Evolutionary conservation across 306 rosid species (phyloP).

Genomic region (Rubus parviflorus): DNA sequence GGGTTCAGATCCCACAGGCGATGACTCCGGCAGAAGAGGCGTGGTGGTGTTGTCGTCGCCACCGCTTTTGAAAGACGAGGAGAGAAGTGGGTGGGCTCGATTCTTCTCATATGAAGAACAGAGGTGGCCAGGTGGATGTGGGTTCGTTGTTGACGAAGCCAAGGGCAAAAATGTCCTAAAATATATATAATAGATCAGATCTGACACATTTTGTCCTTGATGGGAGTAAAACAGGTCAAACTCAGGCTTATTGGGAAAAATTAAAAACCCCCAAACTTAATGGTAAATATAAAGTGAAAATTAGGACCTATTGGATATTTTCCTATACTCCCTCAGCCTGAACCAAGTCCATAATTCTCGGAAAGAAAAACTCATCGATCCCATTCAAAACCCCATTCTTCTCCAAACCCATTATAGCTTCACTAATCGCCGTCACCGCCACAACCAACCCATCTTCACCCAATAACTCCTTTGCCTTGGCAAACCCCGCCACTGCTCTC

Average conservation of each 20-base stretch:
- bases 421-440: neutral
- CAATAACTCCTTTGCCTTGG: neutral
- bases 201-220: too few relatives aligned
- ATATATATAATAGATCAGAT: too few relatives aligned
- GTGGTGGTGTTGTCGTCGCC: conserved; percentile 19
- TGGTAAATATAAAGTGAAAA: too few relatives aligned
- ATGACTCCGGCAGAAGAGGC: conserved; percentile 24
- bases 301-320: too few relatives aligned
- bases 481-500: neutral
- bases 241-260: too few relatives aligned
- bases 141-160: conserved; percentile 31
- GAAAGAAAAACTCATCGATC: neutral
- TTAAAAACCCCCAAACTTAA: too few relatives aligned
- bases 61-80: conserved; percentile 40
- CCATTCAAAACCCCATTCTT: neutral
- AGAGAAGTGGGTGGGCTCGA: conserved; percentile 55
- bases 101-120: conserved; percentile 45
- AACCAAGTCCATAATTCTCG: neutral
- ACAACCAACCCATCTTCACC: neutral
- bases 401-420: neutral
- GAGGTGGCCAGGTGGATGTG: too few relatives aligned
- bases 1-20: conserved; percentile 9
- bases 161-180: too few relatives aligned
- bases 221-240: too few relatives aligned
- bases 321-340: neutral